Percentiles rank a stretch among this genome's conserved stretches.
These are phyloP conservation scores for Bothriochloa decipiens DNA, from an alignment of 176 grass and related monocot species.

Conservation along the genomic window DNA sequence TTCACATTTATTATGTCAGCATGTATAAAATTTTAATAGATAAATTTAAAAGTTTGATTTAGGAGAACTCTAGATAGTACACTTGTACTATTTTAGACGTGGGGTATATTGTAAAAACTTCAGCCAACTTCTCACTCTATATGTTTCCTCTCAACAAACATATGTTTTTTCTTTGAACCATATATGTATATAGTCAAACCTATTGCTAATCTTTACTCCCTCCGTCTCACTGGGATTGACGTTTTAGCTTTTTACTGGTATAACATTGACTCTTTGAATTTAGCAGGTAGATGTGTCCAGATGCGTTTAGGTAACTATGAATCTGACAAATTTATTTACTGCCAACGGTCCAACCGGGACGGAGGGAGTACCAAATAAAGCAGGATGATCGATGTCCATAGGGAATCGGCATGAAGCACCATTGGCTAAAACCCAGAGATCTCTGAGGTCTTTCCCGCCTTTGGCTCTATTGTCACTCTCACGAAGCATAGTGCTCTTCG, in stretches of 20 bases:
- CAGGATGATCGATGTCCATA: neutral
- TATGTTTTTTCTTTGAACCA: neutral
- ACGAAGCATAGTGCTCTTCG: constrained; percentile 37
- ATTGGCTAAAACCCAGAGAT: constrained; percentile 10
- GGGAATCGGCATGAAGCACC: constrained; percentile 12
- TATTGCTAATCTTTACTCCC: neutral
- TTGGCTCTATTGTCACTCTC: constrained; percentile 32
- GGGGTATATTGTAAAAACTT: neutral
- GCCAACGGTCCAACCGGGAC: too few relatives aligned
- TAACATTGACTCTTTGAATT: too few relatives aligned
- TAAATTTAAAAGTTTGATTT: neutral
- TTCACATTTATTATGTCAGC: too few relatives aligned
- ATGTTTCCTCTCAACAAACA: neutral
- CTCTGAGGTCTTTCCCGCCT: neutral
- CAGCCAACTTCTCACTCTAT: neutral
- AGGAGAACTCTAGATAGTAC: neutral
- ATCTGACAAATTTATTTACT: too few relatives aligned
- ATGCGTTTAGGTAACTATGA: too few relatives aligned
- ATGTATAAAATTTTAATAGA: too few relatives aligned
- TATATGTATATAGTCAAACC: neutral
- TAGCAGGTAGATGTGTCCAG: too few relatives aligned
- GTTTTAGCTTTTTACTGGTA: too few relatives aligned
- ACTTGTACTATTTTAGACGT: too few relatives aligned
- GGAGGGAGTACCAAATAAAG: neutral
- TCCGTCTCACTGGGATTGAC: too few relatives aligned